Conservation (phyloP, 2,329 filamentous ascomycete genomes). For the Blumeriella jaapii region DNA sequence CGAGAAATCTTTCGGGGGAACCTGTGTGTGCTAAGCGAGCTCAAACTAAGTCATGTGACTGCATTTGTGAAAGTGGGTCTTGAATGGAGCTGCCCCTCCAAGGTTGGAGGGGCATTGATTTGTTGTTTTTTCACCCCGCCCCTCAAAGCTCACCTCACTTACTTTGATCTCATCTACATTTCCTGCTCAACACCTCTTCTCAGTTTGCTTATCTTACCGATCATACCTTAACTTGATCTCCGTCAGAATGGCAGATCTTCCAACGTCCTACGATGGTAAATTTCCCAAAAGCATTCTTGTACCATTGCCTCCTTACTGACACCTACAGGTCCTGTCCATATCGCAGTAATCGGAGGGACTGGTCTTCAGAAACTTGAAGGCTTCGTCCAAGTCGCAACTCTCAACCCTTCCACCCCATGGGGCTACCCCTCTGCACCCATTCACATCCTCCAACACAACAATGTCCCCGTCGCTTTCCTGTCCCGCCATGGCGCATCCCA, state of each 20-base stretch:
- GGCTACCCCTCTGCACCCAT: conserved; percentile 66
- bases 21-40: not conserved
- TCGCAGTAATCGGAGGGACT: conserved; percentile 88
- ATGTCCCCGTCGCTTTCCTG: conserved; percentile 79
- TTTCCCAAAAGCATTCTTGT: not conserved
- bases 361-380: conserved; percentile 78
- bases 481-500: conserved; percentile 86
- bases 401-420: conserved; percentile 79
- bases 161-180: not conserved
- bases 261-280: conserved; percentile 19
- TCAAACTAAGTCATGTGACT: not conserved
- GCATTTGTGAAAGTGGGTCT: too few relatives aligned
- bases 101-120: too few relatives aligned
- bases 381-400: conserved; percentile 71
- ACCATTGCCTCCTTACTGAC: conserved; percentile 1
- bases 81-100: not conserved
- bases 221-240: too few relatives aligned
- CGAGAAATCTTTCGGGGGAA: not conserved
- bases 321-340: conserved; percentile 53
- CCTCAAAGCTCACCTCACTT: conserved; percentile 2
- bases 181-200: not conserved
- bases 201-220: not conserved
- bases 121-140: too few relatives aligned
- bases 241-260: conserved; percentile 20
- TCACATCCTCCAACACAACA: conserved; percentile 77